A percentile compares a stretch with the other conserved stretches of the same genome.
Evolutionary conservation across 2,329 filamentous ascomycete genomes (phyloP).

Genomic region (Colletotrichum sp.): DNA sequence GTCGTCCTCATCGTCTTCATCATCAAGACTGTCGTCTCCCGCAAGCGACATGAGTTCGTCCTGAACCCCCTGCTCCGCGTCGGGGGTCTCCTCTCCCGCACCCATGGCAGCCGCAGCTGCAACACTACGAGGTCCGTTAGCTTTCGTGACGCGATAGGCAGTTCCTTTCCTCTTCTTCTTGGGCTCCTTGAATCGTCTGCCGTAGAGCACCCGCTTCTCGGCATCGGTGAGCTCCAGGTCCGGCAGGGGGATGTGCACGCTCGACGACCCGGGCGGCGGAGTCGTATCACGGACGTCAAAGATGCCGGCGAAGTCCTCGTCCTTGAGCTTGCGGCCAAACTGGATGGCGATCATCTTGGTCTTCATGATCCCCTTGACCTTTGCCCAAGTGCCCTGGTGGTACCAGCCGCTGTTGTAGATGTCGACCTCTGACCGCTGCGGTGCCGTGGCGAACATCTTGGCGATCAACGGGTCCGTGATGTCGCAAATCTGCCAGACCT

Average conservation of each 20-base stretch:
- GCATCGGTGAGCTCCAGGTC: constrained; percentile 42
- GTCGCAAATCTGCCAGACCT: constrained; percentile 94
- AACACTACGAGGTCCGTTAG: constrained; percentile 11
- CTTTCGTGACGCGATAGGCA: constrained; percentile 23
- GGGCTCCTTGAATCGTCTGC: constrained; percentile 32
- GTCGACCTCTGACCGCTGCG: constrained; percentile 65
- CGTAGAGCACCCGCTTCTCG: constrained; percentile 37
- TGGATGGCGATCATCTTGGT: constrained; percentile 78
- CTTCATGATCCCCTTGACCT: constrained; percentile 87
- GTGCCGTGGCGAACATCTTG: constrained; percentile 67
- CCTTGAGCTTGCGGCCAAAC: constrained; percentile 55
- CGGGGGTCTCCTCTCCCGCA: neutral
- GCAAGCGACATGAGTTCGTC: constrained; percentile 10
- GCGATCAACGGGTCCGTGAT: constrained; percentile 80
- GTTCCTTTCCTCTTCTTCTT: constrained; percentile 25
- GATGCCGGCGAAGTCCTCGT: constrained; percentile 50
- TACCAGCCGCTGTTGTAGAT: constrained; percentile 79
- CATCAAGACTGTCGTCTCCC: constrained; percentile 28
- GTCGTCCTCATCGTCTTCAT: constrained; percentile 31
- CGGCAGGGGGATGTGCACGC: constrained; percentile 42
- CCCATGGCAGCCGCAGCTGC: constrained; percentile 2
- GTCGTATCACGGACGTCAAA: constrained; percentile 41
- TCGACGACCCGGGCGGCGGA: constrained; percentile 27
- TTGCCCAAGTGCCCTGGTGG: constrained; percentile 79
- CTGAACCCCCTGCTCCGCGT: neutral